Conservation (phyloP, 75 land plant genomes). For the Chamaecyparis obtusa region DNA sequence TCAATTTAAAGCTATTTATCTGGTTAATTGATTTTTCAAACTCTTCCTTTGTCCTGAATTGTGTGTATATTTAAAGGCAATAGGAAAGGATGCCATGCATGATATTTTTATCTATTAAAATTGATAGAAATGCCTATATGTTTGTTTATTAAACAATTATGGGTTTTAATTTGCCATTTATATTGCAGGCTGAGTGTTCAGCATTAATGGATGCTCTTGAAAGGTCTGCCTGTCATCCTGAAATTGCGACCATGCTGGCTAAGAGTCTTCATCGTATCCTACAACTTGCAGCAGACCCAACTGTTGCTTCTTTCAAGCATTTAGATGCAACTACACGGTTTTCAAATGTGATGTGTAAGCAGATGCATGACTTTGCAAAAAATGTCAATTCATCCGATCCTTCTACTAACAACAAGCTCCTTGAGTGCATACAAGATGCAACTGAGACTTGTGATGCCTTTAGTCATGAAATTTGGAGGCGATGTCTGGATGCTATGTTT, state of each 20-base stretch:
- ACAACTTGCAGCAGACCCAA: slow-evolving; percentile 71
- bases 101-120: background rate
- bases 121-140: background rate
- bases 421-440: background rate
- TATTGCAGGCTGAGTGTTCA: slow-evolving; percentile 78
- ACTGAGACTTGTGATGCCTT: background rate
- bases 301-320: slow-evolving; percentile 63
- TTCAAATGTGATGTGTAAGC: slow-evolving; percentile 72
- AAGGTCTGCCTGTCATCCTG: slow-evolving; percentile 71
- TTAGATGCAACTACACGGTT: slow-evolving; percentile 62
- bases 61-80: background rate
- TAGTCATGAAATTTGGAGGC: slow-evolving; percentile 23
- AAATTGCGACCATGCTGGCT: slow-evolving; percentile 56
- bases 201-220: slow-evolving; percentile 77
- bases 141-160: background rate
- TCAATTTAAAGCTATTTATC: background rate
- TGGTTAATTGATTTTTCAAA: background rate
- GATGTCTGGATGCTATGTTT: slow-evolving; percentile 50
- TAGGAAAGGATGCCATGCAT: background rate
- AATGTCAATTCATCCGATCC: background rate
- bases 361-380: slow-evolving; percentile 47
- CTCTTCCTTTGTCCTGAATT: background rate
- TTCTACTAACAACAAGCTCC: background rate
- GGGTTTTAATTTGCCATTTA: slow-evolving; percentile 6
- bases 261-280: slow-evolving; percentile 81